Conservation (phyloP, 1,284 basidiomycete species). For the Hemileia vastatrix region DNA sequence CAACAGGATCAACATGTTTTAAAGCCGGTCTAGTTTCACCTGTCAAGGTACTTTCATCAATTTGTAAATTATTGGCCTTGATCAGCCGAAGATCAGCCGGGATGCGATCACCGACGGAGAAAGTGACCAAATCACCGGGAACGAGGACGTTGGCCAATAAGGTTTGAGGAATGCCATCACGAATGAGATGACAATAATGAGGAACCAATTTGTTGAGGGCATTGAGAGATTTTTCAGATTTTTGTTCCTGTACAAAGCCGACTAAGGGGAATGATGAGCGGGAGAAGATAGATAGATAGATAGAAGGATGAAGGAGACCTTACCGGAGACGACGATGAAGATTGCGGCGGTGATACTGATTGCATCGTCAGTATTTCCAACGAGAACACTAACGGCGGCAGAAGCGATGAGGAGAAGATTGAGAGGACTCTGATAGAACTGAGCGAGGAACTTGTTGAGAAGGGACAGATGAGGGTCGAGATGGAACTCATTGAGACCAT, state of each 20-base stretch:
- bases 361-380: conserved; percentile 91
- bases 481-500: conserved; percentile 89
- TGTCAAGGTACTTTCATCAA: conserved; percentile 90
- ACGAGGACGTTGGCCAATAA: conserved; percentile 87
- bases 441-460: conserved; percentile 76
- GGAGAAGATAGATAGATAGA: neutral
- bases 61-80: conserved; percentile 69
- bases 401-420: conserved; percentile 81
- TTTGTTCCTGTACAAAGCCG: conserved; percentile 87
- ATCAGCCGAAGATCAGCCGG: conserved; percentile 84
- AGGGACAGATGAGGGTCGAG: conserved; percentile 71
- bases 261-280: conserved; percentile 50
- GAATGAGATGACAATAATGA: conserved; percentile 83
- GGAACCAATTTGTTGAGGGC: conserved; percentile 93
- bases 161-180: conserved; percentile 64
- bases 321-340: conserved; percentile 81
- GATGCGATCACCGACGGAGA: conserved; percentile 77
- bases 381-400: conserved; percentile 71
- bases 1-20: conserved; percentile 58
- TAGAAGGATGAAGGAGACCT: neutral
- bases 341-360: conserved; percentile 89
- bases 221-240: conserved; percentile 88
- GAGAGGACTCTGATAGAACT: conserved; percentile 84
- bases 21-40: conserved; percentile 76
- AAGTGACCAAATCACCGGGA: conserved; percentile 83